Evolutionary conservation across 352 stramenopile genomes (phyloP), one percentile per base, ranked within the genome.

Genomic region (Phytopythium kandeliae): DNA sequence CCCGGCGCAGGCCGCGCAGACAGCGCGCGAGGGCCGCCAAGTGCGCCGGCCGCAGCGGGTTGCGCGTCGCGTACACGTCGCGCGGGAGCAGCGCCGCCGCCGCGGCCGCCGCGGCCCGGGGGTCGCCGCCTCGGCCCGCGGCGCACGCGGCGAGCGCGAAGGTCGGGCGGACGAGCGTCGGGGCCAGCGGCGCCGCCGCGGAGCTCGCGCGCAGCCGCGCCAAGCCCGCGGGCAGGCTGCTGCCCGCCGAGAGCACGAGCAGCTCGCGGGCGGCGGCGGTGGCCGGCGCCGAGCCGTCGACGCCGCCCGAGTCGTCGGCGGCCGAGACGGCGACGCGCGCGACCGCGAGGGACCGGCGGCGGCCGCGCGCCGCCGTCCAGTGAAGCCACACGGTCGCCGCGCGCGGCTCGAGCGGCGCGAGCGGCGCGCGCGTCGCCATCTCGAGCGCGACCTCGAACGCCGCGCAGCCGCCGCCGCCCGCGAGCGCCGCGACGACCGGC

Each of bases 241-340:
- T 69, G 2, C 72, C 72, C 2, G 65, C 59, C n/a, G 72, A 84
- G 25, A 84, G 37, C 17, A 84, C 51, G 5, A 84, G 57, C 44
- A 84, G 43, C 55, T 66, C 51, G 10, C 65, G 54, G 40, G n/a
- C n/a, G n/a, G n/a, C n/a, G n/a, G n/a, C n/a, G n/a, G n/a, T n/a
- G n/a, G n/a, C n/a, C n/a, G n/a, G n/a, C n/a, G n/a, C n/a, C n/a
- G n/a, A n/a, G n/a, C n/a, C n/a, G n/a, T n/a, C n/a, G n/a, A n/a
- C n/a, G n/a, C n/a, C n/a, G n/a, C n/a, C n/a, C n/a, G n/a, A n/a
- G n/a, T n/a, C n/a, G 15, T 64, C 50, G 7, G 51, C 34, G 15
- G 45, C 41, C 46, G 51, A 40, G n/a, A 75, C 50, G 34, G 54
- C 59, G 16, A 75, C 48, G 0, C 47, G 46, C 15, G 53, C 52